Conservation (phyloP, 2,329 filamentous ascomycete species). For the Teratosphaeria zuluensis region DNA sequence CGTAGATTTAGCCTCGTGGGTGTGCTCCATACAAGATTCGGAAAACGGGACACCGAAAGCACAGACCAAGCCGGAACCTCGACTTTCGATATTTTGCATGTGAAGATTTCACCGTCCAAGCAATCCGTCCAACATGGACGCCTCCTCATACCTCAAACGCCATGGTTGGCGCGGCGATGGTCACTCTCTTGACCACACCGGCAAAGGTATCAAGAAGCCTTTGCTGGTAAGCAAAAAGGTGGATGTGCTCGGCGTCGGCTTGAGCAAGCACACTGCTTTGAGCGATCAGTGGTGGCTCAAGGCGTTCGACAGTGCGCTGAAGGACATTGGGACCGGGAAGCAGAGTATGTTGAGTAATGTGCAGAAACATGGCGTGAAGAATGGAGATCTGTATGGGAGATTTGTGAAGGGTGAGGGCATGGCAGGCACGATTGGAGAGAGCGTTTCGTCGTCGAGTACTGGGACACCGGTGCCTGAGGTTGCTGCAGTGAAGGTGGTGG, state of each 20-base stretch:
- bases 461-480: constrained; percentile 7
- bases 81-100: background rate
- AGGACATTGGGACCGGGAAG: constrained; percentile 58
- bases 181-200: constrained; percentile 72
- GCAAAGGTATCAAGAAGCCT: constrained; percentile 70
- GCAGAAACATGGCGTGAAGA: constrained; percentile 36
- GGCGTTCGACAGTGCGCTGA: constrained; percentile 83
- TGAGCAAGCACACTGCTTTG: constrained; percentile 54
- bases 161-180: constrained; percentile 88
- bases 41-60: background rate
- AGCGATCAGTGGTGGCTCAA: constrained; percentile 94
- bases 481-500: constrained; percentile 1
- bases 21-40: background rate
- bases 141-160: constrained; percentile 67
- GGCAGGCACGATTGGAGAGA: constrained; percentile 52
- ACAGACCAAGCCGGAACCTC: background rate
- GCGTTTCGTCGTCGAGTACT: background rate
- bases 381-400: constrained; percentile 62
- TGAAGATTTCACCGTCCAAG: background rate
- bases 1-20: background rate
- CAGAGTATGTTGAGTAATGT: constrained; percentile 43
- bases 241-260: constrained; percentile 71
- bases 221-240: constrained; percentile 74
- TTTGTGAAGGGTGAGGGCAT: constrained; percentile 78
- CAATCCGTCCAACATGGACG: constrained; percentile 54